Conservation (phyloP, 2,329 filamentous ascomycete genomes). For the Epicoccum sorghinum region DNA sequence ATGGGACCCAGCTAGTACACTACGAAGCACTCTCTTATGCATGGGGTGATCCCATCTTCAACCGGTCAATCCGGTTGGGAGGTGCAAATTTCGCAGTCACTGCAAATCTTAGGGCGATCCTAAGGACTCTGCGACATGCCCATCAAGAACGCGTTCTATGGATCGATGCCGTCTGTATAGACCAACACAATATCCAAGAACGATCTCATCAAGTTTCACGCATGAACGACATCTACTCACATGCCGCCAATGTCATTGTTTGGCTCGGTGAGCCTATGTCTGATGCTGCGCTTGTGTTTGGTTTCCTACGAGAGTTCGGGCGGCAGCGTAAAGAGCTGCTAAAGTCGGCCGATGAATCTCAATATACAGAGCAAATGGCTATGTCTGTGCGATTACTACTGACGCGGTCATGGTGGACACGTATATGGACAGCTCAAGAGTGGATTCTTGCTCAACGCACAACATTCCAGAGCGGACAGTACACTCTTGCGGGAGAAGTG, state of each 20-base stretch:
- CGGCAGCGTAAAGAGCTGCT: neutral
- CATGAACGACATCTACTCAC: constrained; percentile 13
- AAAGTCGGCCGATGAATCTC: neutral
- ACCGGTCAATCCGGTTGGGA: neutral
- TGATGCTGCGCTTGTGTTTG: constrained; percentile 6
- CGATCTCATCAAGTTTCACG: constrained; percentile 11
- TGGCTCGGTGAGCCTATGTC: constrained; percentile 10
- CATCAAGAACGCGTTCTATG: constrained; percentile 10
- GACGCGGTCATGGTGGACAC: constrained; percentile 10
- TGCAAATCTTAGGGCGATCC: constrained; percentile 9
- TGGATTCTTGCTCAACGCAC: constrained; percentile 6
- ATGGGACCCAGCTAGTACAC: neutral
- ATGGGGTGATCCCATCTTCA: constrained; percentile 2
- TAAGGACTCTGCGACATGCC: constrained; percentile 9
- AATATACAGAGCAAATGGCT: neutral
- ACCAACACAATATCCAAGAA: constrained; percentile 13
- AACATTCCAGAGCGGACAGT: constrained; percentile 6
- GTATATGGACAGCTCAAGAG: constrained; percentile 11
- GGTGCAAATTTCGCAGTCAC: constrained; percentile 2
- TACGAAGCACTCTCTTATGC: constrained; percentile 12
- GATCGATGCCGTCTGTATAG: constrained; percentile 20
- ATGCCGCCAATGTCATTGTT: constrained; percentile 3
- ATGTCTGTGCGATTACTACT: constrained; percentile 6
- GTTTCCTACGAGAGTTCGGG: constrained; percentile 4
- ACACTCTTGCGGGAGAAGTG: neutral